Percentiles rank a stretch among this genome's conserved stretches.
phyloP scores from a whole-genome alignment of 176 grass and related monocot genomes.

The Phoenix roebelenii region DNA sequence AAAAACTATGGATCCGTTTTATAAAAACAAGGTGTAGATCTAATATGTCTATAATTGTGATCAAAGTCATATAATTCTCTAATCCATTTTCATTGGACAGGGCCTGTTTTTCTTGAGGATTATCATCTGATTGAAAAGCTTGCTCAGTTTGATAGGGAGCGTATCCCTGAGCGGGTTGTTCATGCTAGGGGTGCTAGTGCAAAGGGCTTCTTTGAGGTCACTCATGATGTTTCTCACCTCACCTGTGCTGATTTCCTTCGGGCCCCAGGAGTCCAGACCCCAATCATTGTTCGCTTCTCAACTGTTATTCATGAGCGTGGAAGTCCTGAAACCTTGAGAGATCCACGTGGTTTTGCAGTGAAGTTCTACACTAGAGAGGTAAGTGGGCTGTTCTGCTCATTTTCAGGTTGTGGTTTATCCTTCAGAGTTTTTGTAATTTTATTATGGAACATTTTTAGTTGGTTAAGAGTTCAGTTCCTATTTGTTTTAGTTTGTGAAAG shows the following conservation, averaged over 20 bases:
- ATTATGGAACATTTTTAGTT: no score
- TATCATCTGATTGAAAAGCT: slow-evolving; percentile 90
- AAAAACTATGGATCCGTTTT: not conserved
- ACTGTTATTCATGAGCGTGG: slow-evolving; percentile 83
- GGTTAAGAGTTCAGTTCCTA: no score
- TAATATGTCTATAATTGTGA: not conserved
- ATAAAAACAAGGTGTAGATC: not conserved
- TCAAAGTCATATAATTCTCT: not conserved
- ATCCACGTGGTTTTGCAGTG: slow-evolving; percentile 75
- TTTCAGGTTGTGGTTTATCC: no score
- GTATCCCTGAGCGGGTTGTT: slow-evolving; percentile 78
- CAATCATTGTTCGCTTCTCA: slow-evolving; percentile 70
- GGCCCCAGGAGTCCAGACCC: slow-evolving; percentile 68
- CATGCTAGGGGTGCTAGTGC: slow-evolving; percentile 77
- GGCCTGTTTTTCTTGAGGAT: slow-evolving; percentile 77
- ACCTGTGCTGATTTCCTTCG: slow-evolving; percentile 77
- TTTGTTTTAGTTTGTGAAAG: no score
- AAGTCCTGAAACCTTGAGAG: slow-evolving; percentile 80
- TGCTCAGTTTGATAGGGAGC: slow-evolving; percentile 78
- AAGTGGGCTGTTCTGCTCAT: slow-evolving; percentile 1
- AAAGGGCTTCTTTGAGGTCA: slow-evolving; percentile 90
- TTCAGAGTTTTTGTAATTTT: no score
- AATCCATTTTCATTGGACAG: slow-evolving; percentile 19
- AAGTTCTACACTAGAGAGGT: slow-evolving; percentile 98
- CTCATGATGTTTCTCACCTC: slow-evolving; percentile 71